These are phyloP conservation scores for Ceratocystis lukuohia DNA, from an alignment of 2,329 filamentous ascomycete genomes.

Conservation along the genomic window DNA sequence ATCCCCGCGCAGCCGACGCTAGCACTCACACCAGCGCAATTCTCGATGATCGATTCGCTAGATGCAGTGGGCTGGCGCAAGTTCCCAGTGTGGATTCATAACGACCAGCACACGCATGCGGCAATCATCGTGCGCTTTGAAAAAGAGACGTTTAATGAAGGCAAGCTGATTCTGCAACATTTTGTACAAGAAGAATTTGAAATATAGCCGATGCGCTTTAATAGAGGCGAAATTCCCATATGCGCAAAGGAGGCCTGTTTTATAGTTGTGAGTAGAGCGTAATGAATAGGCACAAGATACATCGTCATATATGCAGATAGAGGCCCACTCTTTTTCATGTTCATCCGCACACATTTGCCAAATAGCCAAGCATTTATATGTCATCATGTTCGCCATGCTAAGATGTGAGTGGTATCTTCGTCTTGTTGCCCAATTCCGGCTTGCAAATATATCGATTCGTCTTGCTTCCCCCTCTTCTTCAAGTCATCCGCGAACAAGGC, in stretches of 20 bases:
- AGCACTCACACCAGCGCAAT: slow-evolving; percentile 66
- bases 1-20: slow-evolving; percentile 47
- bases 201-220: background rate
- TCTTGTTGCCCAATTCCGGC: background rate
- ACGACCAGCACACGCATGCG: slow-evolving; percentile 69
- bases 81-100: slow-evolving; percentile 61
- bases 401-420: background rate
- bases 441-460: background rate
- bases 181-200: slow-evolving; percentile 64
- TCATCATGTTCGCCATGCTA: background rate
- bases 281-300: background rate
- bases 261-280: background rate
- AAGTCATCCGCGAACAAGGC: background rate
- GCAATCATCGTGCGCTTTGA: slow-evolving; percentile 73
- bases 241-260: no score
- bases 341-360: background rate
- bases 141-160: slow-evolving; percentile 57
- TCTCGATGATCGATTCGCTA: slow-evolving; percentile 67
- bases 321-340: background rate
- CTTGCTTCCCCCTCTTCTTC: background rate
- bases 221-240: background rate
- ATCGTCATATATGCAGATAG: background rate
- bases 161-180: slow-evolving; percentile 62
- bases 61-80: slow-evolving; percentile 53
- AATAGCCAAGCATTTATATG: background rate